phyloP scores from a whole-genome alignment of 2,329 filamentous ascomycete genomes.

The Penicillium concentricum region DNA sequence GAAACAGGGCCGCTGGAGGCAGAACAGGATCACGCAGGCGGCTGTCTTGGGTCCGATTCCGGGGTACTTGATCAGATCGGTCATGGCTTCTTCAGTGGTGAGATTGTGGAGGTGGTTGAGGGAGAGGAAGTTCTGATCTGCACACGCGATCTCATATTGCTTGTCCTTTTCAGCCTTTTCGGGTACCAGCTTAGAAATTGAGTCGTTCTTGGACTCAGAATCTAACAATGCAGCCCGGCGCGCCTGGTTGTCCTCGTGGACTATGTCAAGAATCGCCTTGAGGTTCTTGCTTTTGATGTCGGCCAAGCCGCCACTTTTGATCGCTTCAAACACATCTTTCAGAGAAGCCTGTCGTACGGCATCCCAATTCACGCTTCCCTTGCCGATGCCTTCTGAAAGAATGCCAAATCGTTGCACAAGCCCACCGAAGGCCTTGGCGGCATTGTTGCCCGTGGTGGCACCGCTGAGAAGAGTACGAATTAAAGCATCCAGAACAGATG shows the following conservation, averaged over 20 bases:
- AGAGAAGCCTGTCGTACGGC: constrained; percentile 61
- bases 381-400: constrained; percentile 61
- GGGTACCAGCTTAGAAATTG: constrained; percentile 20
- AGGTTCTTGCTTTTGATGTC: constrained; percentile 71
- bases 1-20: constrained; percentile 62
- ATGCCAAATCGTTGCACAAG: constrained; percentile 65
- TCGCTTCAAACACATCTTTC: constrained; percentile 65
- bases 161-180: constrained; percentile 51
- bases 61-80: constrained; percentile 57
- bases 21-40: constrained; percentile 64
- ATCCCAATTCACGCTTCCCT: constrained; percentile 74
- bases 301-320: constrained; percentile 69
- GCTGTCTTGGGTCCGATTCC: constrained; percentile 67
- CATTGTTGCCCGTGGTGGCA: constrained; percentile 60
- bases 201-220: constrained; percentile 43
- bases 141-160: constrained; percentile 56
- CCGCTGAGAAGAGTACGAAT: constrained; percentile 63
- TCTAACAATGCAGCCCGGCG: constrained; percentile 52
- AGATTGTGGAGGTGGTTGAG: constrained; percentile 61
- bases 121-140: constrained; percentile 61
- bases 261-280: constrained; percentile 70
- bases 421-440: constrained; percentile 64
- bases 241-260: constrained; percentile 66
- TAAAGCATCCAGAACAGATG: constrained; percentile 63
- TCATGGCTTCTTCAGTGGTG: constrained; percentile 57